Evolutionary conservation across 83 land plant species (phyloP).

Genomic region (Thuja plicata): DNA sequence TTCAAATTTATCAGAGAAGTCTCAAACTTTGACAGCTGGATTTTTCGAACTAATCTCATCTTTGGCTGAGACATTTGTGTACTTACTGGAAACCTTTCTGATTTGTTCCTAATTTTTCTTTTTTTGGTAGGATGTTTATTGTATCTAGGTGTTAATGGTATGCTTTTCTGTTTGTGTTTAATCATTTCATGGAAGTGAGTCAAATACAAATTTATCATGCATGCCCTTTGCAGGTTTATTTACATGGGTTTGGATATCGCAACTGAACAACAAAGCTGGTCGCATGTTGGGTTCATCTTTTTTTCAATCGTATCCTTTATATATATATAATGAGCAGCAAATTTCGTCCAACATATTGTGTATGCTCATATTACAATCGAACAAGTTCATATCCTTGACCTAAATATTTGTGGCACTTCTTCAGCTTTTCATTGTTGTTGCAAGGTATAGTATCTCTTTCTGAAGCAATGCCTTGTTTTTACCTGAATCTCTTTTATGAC

Average conservation of each 20-base stretch:
- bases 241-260: slow-evolving; percentile 99
- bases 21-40: slow-evolving; percentile 80
- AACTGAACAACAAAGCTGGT: slow-evolving; percentile 97
- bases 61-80: slow-evolving; percentile 97
- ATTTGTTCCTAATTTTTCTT: not conserved
- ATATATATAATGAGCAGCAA: not conserved
- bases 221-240: slow-evolving; percentile 68
- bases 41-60: slow-evolving; percentile 97
- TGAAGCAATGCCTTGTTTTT: not conserved
- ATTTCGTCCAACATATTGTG: not conserved
- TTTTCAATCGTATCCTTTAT: slow-evolving; percentile 94
- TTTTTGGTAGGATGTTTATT: not conserved
- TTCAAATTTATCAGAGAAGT: slow-evolving; percentile 87
- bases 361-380: not conserved
- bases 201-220: not conserved
- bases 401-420: not conserved
- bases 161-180: not conserved
- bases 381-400: slow-evolving; percentile 22
- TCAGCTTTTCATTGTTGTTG: slow-evolving; percentile 81
- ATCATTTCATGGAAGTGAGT: not conserved
- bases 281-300: slow-evolving; percentile 97
- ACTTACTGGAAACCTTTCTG: slow-evolving; percentile 17
- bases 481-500: not conserved
- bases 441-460: slow-evolving; percentile 57
- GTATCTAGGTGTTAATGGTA: not conserved